phyloP scores from a whole-genome alignment of 1,284 basidiomycete species.

The Cutaneotrichosporon daszewskae region DNA sequence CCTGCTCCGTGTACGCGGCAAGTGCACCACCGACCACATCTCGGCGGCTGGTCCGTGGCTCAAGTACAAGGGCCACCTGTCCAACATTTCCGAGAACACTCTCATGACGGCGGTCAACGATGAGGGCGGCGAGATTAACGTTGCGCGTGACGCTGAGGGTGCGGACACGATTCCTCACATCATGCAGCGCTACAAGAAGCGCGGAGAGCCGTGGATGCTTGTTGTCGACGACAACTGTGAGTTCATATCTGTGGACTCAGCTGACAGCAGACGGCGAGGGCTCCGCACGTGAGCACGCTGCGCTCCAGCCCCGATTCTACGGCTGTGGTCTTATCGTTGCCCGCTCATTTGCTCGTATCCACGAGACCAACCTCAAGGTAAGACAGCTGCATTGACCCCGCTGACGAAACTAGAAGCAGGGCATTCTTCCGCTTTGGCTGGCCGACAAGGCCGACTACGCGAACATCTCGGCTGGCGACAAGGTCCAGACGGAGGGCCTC shows the following conservation, averaged over 20 bases:
- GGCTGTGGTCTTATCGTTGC: conserved; percentile 78
- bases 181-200: conserved; percentile 77
- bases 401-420: conserved; percentile 64
- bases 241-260: conserved; percentile 6
- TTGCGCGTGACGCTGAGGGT: conserved; percentile 67
- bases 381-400: background rate
- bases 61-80: conserved; percentile 91
- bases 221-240: conserved; percentile 81
- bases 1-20: conserved; percentile 85
- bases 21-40: conserved; percentile 98
- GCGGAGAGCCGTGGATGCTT: conserved; percentile 83
- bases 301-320: conserved; percentile 93
- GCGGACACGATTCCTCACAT: conserved; percentile 79
- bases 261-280: conserved; percentile 74
- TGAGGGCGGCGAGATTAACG: conserved; percentile 83
- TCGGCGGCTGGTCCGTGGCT: conserved; percentile 95
- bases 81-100: conserved; percentile 94
- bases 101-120: conserved; percentile 80
- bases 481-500: conserved; percentile 56
- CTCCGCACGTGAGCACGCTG: conserved; percentile 79
- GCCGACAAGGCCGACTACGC: conserved; percentile 76
- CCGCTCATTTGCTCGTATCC: conserved; percentile 94
- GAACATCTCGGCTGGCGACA: conserved; percentile 73
- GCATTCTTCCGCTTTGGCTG: conserved; percentile 86
- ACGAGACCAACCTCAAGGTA: conserved; percentile 88